A percentile compares a stretch with the other conserved stretches of the same genome.
Evolutionary conservation across 2,329 filamentous ascomycete species (phyloP).

Genomic region (Laburnicola sp.): DNA sequence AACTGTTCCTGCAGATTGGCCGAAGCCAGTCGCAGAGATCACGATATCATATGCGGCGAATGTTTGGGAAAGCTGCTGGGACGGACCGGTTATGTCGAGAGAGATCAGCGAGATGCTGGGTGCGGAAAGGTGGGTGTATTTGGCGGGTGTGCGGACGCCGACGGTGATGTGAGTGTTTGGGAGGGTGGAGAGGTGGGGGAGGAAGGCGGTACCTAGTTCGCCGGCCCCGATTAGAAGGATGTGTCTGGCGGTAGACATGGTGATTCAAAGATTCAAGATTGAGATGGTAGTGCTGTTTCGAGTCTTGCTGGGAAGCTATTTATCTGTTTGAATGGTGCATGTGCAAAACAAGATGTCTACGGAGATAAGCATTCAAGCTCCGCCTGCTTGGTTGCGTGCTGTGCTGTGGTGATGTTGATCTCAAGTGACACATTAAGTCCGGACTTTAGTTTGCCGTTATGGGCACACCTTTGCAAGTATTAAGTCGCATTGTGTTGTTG

Average conservation of each 20-base stretch:
- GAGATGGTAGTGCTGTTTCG: not conserved
- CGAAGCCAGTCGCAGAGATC: constrained; percentile 65
- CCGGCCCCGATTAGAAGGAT: constrained; percentile 68
- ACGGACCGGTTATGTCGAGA: constrained; percentile 50
- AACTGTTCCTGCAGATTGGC: constrained; percentile 58
- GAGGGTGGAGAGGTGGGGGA: constrained; percentile 56
- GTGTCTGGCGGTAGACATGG: constrained; percentile 9
- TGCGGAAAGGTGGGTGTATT: constrained; percentile 37
- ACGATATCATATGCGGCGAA: constrained; percentile 56
- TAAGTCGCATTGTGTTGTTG: too few relatives aligned
- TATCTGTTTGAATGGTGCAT: not conserved
- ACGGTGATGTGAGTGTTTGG: constrained; percentile 54
- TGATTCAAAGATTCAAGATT: not conserved
- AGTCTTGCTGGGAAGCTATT: not conserved
- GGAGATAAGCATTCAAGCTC: not conserved
- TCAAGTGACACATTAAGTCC: too few relatives aligned
- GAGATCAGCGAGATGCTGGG: constrained; percentile 41
- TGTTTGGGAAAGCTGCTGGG: constrained; percentile 35
- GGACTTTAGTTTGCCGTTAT: too few relatives aligned
- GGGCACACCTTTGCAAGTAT: too few relatives aligned
- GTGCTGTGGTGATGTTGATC: too few relatives aligned
- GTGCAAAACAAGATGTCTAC: not conserved
- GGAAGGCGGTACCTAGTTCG: constrained; percentile 63
- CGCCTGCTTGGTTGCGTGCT: too few relatives aligned
- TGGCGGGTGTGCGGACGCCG: constrained; percentile 56